Evolutionary conservation across 140 eudicot species (phyloP).

Genomic region (Senecio squalidus): DNA sequence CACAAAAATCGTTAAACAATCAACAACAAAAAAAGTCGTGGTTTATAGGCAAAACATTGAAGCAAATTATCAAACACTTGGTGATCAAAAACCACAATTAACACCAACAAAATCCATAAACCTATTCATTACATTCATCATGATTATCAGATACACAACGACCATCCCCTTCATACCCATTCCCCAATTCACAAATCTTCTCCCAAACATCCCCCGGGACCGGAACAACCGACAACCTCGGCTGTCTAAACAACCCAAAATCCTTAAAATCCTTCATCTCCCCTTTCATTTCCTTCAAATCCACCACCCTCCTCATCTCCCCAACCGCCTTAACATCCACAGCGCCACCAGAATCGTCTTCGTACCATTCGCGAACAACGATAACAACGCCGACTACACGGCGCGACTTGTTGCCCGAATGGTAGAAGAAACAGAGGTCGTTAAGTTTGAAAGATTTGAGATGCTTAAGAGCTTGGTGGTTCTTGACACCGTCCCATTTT

Average conservation of each 20-base stretch:
- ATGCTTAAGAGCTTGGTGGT: slow-evolving; percentile 77
- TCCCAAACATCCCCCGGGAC: slow-evolving; percentile 68
- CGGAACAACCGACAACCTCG: slow-evolving; percentile 85
- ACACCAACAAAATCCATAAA: neutral
- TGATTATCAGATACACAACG: slow-evolving; percentile 12
- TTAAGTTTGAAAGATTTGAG: slow-evolving; percentile 46
- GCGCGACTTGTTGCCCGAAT: slow-evolving; percentile 66
- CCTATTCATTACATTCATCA: slow-evolving; percentile 9
- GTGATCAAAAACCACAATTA: neutral
- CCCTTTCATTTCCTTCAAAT: slow-evolving; percentile 78
- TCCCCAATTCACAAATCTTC: slow-evolving; percentile 67
- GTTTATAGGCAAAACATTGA: neutral
- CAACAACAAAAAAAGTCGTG: too few relatives aligned
- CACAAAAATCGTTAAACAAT: too few relatives aligned
- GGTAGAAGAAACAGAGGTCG: slow-evolving; percentile 90
- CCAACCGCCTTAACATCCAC: slow-evolving; percentile 83
- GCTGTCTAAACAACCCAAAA: slow-evolving; percentile 75
- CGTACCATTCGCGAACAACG: slow-evolving; percentile 75
- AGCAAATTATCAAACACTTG: slow-evolving; percentile 30
- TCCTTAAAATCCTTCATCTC: slow-evolving; percentile 36
- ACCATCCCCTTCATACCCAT: slow-evolving; percentile 64
- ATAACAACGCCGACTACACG: slow-evolving; percentile 75
- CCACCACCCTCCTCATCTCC: slow-evolving; percentile 71
- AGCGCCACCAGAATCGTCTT: slow-evolving; percentile 40
- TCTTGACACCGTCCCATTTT: slow-evolving; percentile 98